A percentile compares a stretch with the other conserved stretches of the same genome.
These are phyloP conservation scores for Eucalyptus sideroxylon DNA, from an alignment of 345 rosid species.

Conservation along the genomic window DNA sequence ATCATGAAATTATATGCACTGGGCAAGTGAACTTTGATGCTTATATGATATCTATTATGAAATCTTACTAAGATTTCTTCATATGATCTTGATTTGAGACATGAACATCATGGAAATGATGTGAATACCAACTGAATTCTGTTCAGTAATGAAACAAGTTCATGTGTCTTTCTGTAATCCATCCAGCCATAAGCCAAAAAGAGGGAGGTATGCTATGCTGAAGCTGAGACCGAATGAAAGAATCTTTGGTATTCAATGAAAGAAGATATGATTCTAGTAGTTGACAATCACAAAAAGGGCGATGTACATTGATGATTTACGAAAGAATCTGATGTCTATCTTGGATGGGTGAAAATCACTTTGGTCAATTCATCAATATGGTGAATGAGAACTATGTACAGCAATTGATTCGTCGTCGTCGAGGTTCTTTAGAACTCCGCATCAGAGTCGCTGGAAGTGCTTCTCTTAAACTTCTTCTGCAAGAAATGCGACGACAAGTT, in stretches of 20 bases:
- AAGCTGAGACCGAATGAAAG: not conserved
- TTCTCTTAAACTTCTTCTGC: constrained; percentile 33
- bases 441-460: constrained; percentile 49
- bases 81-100: not conserved
- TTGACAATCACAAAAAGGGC: not conserved
- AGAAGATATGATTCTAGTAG: not conserved
- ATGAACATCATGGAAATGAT: not conserved
- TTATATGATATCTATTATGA: not conserved
- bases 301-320: not conserved
- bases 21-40: not conserved
- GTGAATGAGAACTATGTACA: constrained; percentile 12
- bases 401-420: not conserved
- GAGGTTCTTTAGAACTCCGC: constrained; percentile 24
- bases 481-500: constrained; percentile 56
- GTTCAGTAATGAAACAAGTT: not conserved
- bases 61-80: not conserved
- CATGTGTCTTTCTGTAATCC: not conserved
- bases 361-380: not conserved
- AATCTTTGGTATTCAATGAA: not conserved
- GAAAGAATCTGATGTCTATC: not conserved
- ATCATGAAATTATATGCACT: not conserved
- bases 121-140: not conserved
- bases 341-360: not conserved
- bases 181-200: not conserved
- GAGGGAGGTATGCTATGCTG: not conserved